Evolutionary conservation across 2,329 filamentous ascomycete species (phyloP), one percentile per base, ranked within the genome.

Genomic region (Westerdykella sp.): DNA sequence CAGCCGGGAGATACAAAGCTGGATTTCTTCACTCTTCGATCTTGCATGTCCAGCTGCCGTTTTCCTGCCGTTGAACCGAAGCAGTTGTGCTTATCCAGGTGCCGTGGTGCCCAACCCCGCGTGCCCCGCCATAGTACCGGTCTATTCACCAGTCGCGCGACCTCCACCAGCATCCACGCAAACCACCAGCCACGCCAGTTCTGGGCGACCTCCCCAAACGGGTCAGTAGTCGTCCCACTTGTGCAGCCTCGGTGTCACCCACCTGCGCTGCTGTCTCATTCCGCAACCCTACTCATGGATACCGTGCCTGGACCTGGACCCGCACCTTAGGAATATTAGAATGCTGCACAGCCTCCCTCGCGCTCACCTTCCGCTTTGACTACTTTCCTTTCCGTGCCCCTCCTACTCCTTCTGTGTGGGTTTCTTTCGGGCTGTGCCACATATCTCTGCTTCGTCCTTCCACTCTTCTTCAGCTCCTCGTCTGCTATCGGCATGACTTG

Each of bases 401-500:
- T 45, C 23, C 38, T 39, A n/a, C n/a, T 30, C 13, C 12, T 31
- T 21, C 18, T 21, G 18, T 21, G 18, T 21, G 6, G 18, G 5
- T 18, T 34, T 43, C 41, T 23, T 13, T 40, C 32, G 32, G n/a
- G 16, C 32, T 35, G n/a, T 14, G n/a, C 35, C 9, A 3, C 15
- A 28, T 14, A 34, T n/a, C 23, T 35, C 34, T 34, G 23, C 22
- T 31, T 18, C 15, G 25, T 15, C 15, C 36, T 16, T 34, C 37
- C 5, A 14, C 30, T n/a, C 34, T 28, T 28, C 25, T 28, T 21
- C 13, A 12, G 37, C 32, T 43, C 11, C n/a, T 34, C 36, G 7
- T 31, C 34, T 10, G 23, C 22, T 22, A 9, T 34, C 47, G 51
- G 13, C 47, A 60, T 60, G 56, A 52, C 57, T 13, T 55, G 49